phyloP scores from a whole-genome alignment of 176 grass and related monocot species.

The Areca catechu region DNA sequence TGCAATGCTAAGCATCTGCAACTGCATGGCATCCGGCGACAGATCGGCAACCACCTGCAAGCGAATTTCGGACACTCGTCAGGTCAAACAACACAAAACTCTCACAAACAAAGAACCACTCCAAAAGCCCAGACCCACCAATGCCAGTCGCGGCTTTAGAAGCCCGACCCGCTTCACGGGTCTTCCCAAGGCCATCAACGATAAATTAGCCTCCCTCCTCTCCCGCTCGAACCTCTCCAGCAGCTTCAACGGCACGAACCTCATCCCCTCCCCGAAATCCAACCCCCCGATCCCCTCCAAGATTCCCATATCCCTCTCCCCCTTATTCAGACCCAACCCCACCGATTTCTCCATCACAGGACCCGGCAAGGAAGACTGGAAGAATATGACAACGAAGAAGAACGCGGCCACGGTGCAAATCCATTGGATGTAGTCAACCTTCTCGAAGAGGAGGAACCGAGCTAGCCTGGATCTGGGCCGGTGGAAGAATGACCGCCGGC shows the following conservation, averaged over 20 bases:
- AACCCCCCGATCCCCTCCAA: slow-evolving; percentile 8
- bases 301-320: neutral
- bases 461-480: slow-evolving; percentile 66
- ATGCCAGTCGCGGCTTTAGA: slow-evolving; percentile 67
- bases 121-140: slow-evolving; percentile 37
- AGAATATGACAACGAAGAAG: slow-evolving; percentile 78
- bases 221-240: slow-evolving; percentile 61
- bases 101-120: neutral
- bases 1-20: slow-evolving; percentile 78
- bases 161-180: slow-evolving; percentile 38
- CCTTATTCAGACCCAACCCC: neutral
- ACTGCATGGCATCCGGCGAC: slow-evolving; percentile 57
- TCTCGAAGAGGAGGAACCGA: slow-evolving; percentile 69
- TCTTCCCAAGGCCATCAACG: slow-evolving; percentile 31
- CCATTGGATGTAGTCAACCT: slow-evolving; percentile 69
- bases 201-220: slow-evolving; percentile 34
- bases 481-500: slow-evolving; percentile 8
- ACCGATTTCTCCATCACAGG: slow-evolving; percentile 29
- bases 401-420: slow-evolving; percentile 48
- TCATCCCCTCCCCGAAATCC: slow-evolving; percentile 53
- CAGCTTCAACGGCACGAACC: slow-evolving; percentile 63
- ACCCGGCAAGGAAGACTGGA: slow-evolving; percentile 47
- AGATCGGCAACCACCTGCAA: slow-evolving; percentile 76
- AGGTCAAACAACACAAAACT: too few relatives aligned
- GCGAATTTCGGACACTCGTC: neutral